A percentile compares a stretch with the other conserved stretches of the same genome.
Evolutionary conservation across 257 asterid species (phyloP).

Genomic region (Scutellaria barbata): DNA sequence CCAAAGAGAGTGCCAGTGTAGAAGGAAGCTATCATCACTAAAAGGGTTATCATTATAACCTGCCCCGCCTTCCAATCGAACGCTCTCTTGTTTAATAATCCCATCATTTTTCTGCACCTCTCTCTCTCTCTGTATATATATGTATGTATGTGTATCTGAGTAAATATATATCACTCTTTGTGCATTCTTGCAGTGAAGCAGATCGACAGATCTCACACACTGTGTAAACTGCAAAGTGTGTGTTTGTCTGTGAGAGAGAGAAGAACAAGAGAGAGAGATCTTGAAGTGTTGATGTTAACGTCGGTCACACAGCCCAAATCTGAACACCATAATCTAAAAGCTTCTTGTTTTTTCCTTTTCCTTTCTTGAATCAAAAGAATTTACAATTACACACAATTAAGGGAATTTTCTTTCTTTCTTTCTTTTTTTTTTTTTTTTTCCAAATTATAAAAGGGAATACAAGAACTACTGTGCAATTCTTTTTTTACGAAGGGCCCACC

Average conservation of each 20-base stretch:
- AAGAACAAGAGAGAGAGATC: constrained; percentile 23
- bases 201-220: constrained; percentile 51
- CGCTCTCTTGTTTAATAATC: constrained; percentile 56
- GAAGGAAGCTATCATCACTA: constrained; percentile 80
- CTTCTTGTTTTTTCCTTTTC: neutral
- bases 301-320: constrained; percentile 28
- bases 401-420: neutral
- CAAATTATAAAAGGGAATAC: too few species aligned
- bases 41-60: constrained; percentile 55
- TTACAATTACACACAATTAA: neutral
- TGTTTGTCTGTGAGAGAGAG: constrained; percentile 21
- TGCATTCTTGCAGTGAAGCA: constrained; percentile 27
- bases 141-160: neutral
- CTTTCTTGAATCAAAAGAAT: neutral
- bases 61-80: constrained; percentile 83
- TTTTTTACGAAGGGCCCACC: neutral
- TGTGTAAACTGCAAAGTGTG: neutral
- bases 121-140: too few species aligned
- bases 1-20: constrained; percentile 82
- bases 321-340: neutral
- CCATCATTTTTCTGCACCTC: constrained; percentile 37
- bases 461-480: too few species aligned
- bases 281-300: constrained; percentile 16
- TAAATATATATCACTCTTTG: neutral
- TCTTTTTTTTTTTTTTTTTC: neutral